phyloP scores from a whole-genome alignment of 768 basidiomycete genomes.

The Leccinum broughii region DNA sequence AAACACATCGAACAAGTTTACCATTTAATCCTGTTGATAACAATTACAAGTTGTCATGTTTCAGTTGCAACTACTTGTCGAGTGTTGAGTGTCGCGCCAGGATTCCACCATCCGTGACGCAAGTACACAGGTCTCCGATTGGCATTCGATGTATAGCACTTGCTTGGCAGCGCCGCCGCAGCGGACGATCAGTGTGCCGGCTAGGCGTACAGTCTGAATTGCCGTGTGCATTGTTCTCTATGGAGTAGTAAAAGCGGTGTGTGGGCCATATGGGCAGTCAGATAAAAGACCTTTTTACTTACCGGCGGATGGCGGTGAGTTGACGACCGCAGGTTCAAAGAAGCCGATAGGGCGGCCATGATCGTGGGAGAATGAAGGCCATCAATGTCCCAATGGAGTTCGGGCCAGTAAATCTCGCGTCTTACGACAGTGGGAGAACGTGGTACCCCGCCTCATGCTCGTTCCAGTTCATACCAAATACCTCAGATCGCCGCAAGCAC shows the following conservation, averaged over 20 bases:
- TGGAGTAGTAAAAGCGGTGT: neutral
- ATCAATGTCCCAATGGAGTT: neutral
- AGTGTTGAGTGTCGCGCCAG: no score
- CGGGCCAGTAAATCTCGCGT: neutral
- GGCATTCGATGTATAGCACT: no score
- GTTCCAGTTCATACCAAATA: neutral
- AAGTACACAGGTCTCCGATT: no score
- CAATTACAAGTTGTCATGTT: no score
- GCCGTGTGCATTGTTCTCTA: neutral
- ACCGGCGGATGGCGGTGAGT: neutral
- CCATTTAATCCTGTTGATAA: no score
- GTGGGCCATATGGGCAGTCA: neutral
- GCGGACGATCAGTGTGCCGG: no score
- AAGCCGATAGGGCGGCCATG: neutral
- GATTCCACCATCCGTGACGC: no score
- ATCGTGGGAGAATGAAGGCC: neutral
- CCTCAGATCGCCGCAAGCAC: neutral
- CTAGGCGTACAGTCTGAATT: no score
- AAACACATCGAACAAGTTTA: no score
- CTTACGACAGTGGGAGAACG: neutral
- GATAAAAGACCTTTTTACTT: neutral
- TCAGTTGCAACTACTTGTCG: no score
- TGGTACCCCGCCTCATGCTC: neutral
- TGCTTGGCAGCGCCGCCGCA: no score
- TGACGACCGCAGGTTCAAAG: neutral